Evolutionary conservation across 2,329 filamentous ascomycete species (phyloP), one percentile per base, ranked within the genome.

Genomic region (Didymosphaeria variabile): DNA sequence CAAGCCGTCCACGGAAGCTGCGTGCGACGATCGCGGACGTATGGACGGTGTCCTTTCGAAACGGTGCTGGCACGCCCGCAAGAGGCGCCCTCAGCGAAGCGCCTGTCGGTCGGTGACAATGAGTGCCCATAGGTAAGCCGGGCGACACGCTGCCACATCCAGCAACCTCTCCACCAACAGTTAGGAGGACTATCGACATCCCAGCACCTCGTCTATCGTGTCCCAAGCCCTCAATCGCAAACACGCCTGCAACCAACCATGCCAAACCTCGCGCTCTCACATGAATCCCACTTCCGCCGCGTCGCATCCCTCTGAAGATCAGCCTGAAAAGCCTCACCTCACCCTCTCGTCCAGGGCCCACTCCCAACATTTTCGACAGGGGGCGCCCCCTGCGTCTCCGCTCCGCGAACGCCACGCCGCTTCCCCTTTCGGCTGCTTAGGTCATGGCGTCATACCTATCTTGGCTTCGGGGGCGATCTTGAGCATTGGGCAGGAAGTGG

Each of bases 241-340:
- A 65, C 58, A 13, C 50, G 26, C 21, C 21, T 32, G 26, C 31
- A 21, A 26, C 52, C 57, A 59, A 59, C 56, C 60, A 65, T 65
- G 60, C 58, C 34, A 59, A 38, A 49, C 12, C 32, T 12, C 10
- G 9, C 53, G 26, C 50, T 45, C 46, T 26, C 42, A 57, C 23
- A 50, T 50, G 54, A 32, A 38, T 55, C 9, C 40, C 21, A 32
- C 36, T n/a, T 47, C 31, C 21, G 13, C 12, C 40, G 23, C 46
- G 45, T 29, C 26, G 38, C 15, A 34, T 42, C 45, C 17, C 36
- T 46, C 52, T 49, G 29, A 17, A 52, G 31, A 46, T 60, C 59
- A 53, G 50, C 49, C 59, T 55, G 55, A 61, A 57, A 49, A 17
- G 31, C 42, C 31, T 36, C 31, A 23, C 13, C 26, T 45, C 29